Evolutionary conservation across 1,284 basidiomycete species (phyloP), one percentile per base, ranked within the genome.

Genomic region (Cryptococcus sp.): DNA sequence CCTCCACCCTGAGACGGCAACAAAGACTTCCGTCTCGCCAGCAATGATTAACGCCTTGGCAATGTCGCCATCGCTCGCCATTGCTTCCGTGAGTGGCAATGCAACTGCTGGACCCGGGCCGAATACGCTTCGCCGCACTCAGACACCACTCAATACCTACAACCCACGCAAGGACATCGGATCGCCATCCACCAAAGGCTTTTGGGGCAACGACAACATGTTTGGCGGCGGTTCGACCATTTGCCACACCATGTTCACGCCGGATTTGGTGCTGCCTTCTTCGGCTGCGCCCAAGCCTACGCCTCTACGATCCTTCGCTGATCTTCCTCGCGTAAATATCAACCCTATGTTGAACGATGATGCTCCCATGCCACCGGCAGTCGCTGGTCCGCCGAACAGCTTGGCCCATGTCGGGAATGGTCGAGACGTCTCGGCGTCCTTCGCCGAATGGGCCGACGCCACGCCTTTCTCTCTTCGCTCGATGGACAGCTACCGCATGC

Each of bases 161-260:
- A 93, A 93, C 74, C 87, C 87, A 0, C 85, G 88, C 68, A 95
- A 95, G 73, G 93, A 95, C 70, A 80, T 93, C 6, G 84, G 89
- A 2, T 82, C 84, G 27, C 31, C 31, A 10, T 68, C 71, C 17
- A 55, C 66, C 38, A 69, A 73, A 55, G 76, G 69, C 0, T 91
- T 91, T 82, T 93, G 91, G 91, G 89, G 69, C 40, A 65, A 59
- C 63, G 61, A 75, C 57, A 81, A 81, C 49, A 76, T 78, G 16
- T 65, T 79, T 52, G 80, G 79, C 53, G 87, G 87, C 58, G 89
- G 89, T 3, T 84, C 88, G 67, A 93, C 89, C 0, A 88, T 89
- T 46, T 91, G 93, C 2, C 92, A 95, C 74, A 87, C 90, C 2
- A 86, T 90, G 0, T 82, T 92, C 54, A 84, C 91, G 27, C 90